Percentiles rank a stretch among this genome's conserved stretches.
Evolutionary conservation across 108 stramenopile species (phyloP).

Genomic region (Fragilaria crotonensis): DNA sequence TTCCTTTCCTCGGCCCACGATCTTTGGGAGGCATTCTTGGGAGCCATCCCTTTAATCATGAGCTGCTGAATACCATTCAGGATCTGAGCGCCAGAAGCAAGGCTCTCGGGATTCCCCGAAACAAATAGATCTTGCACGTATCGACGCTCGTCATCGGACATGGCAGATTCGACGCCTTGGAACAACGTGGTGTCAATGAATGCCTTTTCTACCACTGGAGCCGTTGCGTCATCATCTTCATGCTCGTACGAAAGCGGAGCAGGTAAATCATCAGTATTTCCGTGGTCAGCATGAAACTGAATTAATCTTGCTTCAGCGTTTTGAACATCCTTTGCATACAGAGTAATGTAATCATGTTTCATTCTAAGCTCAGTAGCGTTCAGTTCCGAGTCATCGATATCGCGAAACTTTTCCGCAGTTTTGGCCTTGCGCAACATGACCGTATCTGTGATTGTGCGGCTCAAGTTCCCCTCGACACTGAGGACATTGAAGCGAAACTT

Average conservation of each 20-base stretch:
- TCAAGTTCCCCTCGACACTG: constrained; percentile 63
- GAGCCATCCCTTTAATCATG: background rate
- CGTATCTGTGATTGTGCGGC: constrained; percentile 35
- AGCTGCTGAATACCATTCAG: constrained; percentile 40
- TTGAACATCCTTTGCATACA: constrained; percentile 17
- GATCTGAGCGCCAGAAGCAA: constrained; percentile 71
- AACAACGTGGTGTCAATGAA: constrained; percentile 61
- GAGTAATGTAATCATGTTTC: constrained; percentile 23
- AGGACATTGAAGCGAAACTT: constrained; percentile 64
- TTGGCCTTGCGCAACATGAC: constrained; percentile 44
- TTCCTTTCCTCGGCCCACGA: constrained; percentile 14
- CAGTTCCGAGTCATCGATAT: constrained; percentile 39
- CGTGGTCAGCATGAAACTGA: background rate
- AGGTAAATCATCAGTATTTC: constrained; percentile 12
- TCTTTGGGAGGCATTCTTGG: background rate
- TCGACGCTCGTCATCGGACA: constrained; percentile 60
- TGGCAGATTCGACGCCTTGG: constrained; percentile 60
- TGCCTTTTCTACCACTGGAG: background rate
- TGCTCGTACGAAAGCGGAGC: background rate
- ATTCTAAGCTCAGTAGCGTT: constrained; percentile 36
- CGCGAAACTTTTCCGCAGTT: constrained; percentile 7
- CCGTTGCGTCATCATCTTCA: background rate
- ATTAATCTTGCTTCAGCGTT: constrained; percentile 12
- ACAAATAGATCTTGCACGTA: constrained; percentile 63
- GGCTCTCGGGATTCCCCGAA: constrained; percentile 35